phyloP scores from a whole-genome alignment of 371 early-diverging fungal genomes.

The Rhizomucor pusillus region DNA sequence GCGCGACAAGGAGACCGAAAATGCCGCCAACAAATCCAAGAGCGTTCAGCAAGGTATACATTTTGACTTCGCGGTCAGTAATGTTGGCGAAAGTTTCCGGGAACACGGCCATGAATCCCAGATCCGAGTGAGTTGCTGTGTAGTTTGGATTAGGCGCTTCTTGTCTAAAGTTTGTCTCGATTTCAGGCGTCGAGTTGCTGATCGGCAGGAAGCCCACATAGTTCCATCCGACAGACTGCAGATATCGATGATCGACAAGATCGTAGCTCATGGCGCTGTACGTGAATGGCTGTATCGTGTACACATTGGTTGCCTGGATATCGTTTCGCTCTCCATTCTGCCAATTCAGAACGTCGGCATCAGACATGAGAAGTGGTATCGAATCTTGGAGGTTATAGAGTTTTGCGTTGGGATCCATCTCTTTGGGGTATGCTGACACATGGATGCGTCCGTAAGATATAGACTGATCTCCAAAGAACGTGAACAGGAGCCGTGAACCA shows the following conservation, averaged over 20 bases:
- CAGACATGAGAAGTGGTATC: slow-evolving; percentile 18
- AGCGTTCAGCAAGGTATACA: slow-evolving; percentile 46
- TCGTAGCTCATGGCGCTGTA: slow-evolving; percentile 40
- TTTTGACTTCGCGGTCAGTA: slow-evolving; percentile 41
- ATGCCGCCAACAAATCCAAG: slow-evolving; percentile 52
- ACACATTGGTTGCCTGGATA: slow-evolving; percentile 36
- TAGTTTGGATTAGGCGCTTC: slow-evolving; percentile 45
- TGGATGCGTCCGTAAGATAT: slow-evolving; percentile 35
- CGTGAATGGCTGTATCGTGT: slow-evolving; percentile 33
- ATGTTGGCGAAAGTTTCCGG: slow-evolving; percentile 23
- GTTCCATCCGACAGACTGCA: slow-evolving; percentile 45
- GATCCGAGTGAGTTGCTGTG: slow-evolving; percentile 21
- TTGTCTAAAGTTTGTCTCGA: slow-evolving; percentile 36
- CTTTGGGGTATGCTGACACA: slow-evolving; percentile 39
- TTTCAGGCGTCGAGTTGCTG: slow-evolving; percentile 37
- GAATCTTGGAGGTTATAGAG: slow-evolving; percentile 28
- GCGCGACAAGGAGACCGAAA: slow-evolving; percentile 42
- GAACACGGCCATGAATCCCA: slow-evolving; percentile 30
- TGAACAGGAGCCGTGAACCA: slow-evolving; percentile 40
- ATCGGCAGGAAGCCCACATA: slow-evolving; percentile 49
- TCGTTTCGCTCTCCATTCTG: slow-evolving; percentile 40
- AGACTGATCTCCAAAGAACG: slow-evolving; percentile 35
- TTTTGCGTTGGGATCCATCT: slow-evolving; percentile 42
- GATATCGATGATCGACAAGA: slow-evolving; percentile 36
- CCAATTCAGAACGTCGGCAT: slow-evolving; percentile 32